Base-by-base conservation (phyloP, 257 asterid genomes). In the Primulina huaijiensis region DNA sequence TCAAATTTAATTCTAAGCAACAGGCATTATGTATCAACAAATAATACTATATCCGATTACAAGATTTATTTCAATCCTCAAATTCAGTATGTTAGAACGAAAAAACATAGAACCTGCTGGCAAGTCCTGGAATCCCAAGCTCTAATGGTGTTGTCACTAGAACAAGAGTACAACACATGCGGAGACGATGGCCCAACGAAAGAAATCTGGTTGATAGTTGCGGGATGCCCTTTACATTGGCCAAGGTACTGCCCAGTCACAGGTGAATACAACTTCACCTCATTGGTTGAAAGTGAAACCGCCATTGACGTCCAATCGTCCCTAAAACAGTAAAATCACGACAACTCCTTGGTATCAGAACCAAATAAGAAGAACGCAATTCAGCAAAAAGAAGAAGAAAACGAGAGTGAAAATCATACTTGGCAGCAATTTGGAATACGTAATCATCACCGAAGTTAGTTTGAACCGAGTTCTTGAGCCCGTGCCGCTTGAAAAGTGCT, bases 121-220 rank as follows among this genome's bases (percentile, higher is more conserved):
- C 79, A 88, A 58, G 93, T 82, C 85, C 99, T 79, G 23, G 96
- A 78, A 75, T 94, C 99, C 99, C 99, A 94, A 70, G 96, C 96
- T 89, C 97, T 81, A 62, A 94, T 43, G 31, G 96, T 91, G 25
- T 85, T 76, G 77, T 94, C 99, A 7, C 95, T 86, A 11, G 99
- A 91, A 75, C 92, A 88, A 43, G 99, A 89, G 75, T 90, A 84
- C 79, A 94, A 63, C 3, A 91, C 75, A 62, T 87, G 88, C 37
- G 95, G 87, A 35, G 90, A 73, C 38, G 92, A 77, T 9, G 92
- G 84, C 5, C 89, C 88, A 5, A 77, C 67, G 72, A 86, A 94
- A 1, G 87, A 85, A 56, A 92, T 78, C n/a, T 89, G 87, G 81
- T 94, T 91, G 70, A 91, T 84, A 16, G 92, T 82, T 0, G 85